These are phyloP conservation scores for Pezicula carpinea DNA, from an alignment of 2,329 filamentous ascomycete species.

Conservation along the genomic window DNA sequence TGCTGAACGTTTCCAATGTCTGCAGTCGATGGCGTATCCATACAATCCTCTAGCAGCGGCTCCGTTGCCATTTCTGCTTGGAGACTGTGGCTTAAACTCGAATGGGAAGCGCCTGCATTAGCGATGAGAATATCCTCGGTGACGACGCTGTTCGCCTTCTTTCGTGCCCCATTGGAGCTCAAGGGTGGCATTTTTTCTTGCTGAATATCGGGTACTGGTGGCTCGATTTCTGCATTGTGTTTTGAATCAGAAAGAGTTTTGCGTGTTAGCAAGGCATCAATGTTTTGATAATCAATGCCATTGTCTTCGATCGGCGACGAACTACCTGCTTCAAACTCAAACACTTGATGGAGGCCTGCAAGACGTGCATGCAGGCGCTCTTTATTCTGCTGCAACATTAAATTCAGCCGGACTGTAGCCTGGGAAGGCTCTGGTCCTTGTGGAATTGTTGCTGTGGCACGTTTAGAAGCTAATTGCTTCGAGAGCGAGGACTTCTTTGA, in stretches of 20 bases:
- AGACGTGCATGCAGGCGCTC: slow-evolving; percentile 13
- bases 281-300: slow-evolving; percentile 16
- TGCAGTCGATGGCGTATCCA: too few species aligned
- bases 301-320: slow-evolving; percentile 9
- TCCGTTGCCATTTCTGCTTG: too few species aligned
- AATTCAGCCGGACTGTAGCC: slow-evolving; percentile 13
- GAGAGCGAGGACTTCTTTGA: background rate
- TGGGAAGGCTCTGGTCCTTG: slow-evolving; percentile 12
- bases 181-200: too few species aligned
- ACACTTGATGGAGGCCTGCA: slow-evolving; percentile 2
- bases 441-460: background rate
- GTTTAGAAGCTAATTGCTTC: background rate
- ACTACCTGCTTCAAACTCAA: slow-evolving; percentile 7
- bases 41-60: too few species aligned
- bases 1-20: too few species aligned
- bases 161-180: too few species aligned
- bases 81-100: too few species aligned
- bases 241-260: background rate
- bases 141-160: too few species aligned
- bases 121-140: too few species aligned
- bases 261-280: slow-evolving; percentile 15
- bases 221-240: too few species aligned
- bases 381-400: slow-evolving; percentile 13
- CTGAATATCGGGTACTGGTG: too few species aligned
- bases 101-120: too few species aligned